These are phyloP conservation scores for Phytopythium cucurbitacearum DNA, from an alignment of 352 stramenopile species.

Conservation along the genomic window DNA sequence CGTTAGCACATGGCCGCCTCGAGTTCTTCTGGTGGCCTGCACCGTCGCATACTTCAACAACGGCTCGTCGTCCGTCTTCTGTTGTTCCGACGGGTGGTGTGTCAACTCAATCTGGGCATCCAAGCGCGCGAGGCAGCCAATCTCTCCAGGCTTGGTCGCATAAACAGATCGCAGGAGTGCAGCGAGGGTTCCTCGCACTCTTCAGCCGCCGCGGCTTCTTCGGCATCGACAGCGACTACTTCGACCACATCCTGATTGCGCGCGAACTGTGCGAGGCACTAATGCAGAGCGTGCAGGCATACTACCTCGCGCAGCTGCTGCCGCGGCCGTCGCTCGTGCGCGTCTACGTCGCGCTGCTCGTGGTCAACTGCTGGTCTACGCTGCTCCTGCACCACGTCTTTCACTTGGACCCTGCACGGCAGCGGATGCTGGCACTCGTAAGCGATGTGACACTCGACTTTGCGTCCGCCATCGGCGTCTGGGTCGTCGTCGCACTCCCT, in stretches of 20 bases:
- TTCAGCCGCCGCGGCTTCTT: slow-evolving; percentile 11
- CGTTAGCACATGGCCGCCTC: neutral
- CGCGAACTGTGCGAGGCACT: slow-evolving; percentile 19
- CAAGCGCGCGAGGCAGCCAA: neutral
- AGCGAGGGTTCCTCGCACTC: neutral
- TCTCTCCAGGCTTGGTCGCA: too few species aligned
- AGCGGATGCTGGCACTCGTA: slow-evolving; percentile 5
- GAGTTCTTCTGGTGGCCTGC: slow-evolving; percentile 6
- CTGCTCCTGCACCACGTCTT: slow-evolving; percentile 9
- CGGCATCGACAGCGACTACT: slow-evolving; percentile 18
- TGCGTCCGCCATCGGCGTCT: slow-evolving; percentile 5
- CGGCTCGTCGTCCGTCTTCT: neutral
- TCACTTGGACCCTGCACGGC: neutral
- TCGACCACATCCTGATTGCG: slow-evolving; percentile 11
- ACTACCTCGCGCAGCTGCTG: slow-evolving; percentile 18
- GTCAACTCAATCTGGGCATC: too few species aligned
- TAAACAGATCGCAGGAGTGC: too few species aligned
- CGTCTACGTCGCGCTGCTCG: slow-evolving; percentile 21
- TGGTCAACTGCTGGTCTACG: slow-evolving; percentile 26
- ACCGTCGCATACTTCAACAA: slow-evolving; percentile 1
- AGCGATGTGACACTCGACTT: slow-evolving; percentile 5
- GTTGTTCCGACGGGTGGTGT: too few species aligned
- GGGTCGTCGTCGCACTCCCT: neutral
- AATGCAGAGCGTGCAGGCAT: slow-evolving; percentile 21
- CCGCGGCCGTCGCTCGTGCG: slow-evolving; percentile 21